Conservation (phyloP, 2,329 filamentous ascomycete species). For the Pseudogymnoascus sp. region DNA sequence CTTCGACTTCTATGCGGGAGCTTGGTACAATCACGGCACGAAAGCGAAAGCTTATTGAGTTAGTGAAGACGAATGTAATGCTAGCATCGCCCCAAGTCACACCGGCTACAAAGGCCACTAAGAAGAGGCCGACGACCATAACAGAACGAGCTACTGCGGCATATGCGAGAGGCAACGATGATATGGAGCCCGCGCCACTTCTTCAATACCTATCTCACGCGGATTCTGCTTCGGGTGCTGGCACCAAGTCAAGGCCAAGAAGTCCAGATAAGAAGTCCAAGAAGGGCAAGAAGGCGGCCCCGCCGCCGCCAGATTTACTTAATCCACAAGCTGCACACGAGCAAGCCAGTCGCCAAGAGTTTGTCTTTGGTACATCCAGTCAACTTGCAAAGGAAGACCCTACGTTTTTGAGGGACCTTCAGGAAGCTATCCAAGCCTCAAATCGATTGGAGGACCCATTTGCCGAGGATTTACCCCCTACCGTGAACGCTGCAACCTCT, state of each 20-base stretch:
- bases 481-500: not conserved
- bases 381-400: conserved; percentile 70
- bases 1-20: conserved; percentile 13
- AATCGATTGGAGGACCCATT: conserved; percentile 35
- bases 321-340: conserved; percentile 63
- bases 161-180: conserved; percentile 41
- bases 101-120: conserved; percentile 45
- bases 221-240: conserved; percentile 7
- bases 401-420: conserved; percentile 53
- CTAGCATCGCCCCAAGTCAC: conserved; percentile 28
- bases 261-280: conserved; percentile 22
- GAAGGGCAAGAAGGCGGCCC: conserved; percentile 33
- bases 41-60: conserved; percentile 51
- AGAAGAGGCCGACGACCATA: conserved; percentile 69
- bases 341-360: conserved; percentile 62
- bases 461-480: conserved; percentile 7
- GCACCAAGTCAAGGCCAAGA: conserved; percentile 20
- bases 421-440: conserved; percentile 54
- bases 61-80: conserved; percentile 34
- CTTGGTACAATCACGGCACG: conserved; percentile 28
- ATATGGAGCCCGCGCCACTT: conserved; percentile 34
- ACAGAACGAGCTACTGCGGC: conserved; percentile 70
- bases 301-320: conserved; percentile 46
- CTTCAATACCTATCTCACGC: conserved; percentile 37
- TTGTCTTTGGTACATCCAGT: conserved; percentile 80